Percentiles rank a stretch among this genome's conserved stretches.
These are phyloP conservation scores for Cornus suecica DNA, from an alignment of 148 eudicot species.

Conservation along the genomic window DNA sequence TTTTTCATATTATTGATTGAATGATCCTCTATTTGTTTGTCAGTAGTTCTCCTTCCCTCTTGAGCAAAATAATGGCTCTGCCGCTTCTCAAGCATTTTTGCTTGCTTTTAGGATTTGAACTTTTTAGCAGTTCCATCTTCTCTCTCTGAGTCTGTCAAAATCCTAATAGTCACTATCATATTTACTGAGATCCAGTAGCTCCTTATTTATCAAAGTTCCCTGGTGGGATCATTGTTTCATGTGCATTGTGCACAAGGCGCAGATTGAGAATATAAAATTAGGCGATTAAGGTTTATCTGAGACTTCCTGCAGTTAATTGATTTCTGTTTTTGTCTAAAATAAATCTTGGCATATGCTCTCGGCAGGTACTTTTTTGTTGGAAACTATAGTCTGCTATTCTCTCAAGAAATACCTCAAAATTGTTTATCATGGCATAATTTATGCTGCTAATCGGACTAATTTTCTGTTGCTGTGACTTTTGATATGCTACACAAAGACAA, in stretches of 20 bases:
- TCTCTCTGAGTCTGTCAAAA: too few relatives aligned
- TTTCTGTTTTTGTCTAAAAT: neutral
- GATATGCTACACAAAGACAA: neutral
- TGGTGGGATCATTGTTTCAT: neutral
- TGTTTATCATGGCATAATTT: neutral
- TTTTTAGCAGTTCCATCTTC: too few relatives aligned
- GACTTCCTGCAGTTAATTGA: neutral
- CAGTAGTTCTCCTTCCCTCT: too few relatives aligned
- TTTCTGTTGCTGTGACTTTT: neutral
- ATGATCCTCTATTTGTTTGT: too few relatives aligned
- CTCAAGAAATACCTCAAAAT: neutral
- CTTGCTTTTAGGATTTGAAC: too few relatives aligned
- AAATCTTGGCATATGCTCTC: neutral
- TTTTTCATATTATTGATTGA: too few relatives aligned
- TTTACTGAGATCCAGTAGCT: neutral
- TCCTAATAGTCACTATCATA: neutral
- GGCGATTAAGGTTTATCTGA: neutral
- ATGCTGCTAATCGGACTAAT: neutral
- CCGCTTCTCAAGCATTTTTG: too few relatives aligned
- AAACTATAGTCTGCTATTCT: neutral
- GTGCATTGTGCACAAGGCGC: neutral
- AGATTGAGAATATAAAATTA: neutral
- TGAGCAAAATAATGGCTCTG: too few relatives aligned
- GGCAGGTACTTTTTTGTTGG: neutral
- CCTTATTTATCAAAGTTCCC: neutral